Evolutionary conservation across 2,329 filamentous ascomycete species (phyloP), one percentile per base, ranked within the genome.

Genomic region (Biscogniauxia marginata): DNA sequence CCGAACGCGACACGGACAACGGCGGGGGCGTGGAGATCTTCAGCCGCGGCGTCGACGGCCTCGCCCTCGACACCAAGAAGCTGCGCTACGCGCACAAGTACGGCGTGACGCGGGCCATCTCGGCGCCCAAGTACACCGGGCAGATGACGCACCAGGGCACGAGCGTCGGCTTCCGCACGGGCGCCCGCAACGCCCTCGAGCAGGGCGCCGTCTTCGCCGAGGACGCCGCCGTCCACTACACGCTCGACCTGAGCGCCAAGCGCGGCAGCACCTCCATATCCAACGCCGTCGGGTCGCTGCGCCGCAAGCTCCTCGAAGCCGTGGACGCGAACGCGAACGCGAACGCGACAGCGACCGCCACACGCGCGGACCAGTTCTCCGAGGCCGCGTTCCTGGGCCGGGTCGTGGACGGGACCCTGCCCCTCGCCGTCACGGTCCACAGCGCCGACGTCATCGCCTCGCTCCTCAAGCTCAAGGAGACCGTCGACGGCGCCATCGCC

Each of bases 381-480:
- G 81, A 84, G 64, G 70, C 71, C 0, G 73, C 75, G 3, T 85
- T 78, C 63, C 75, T 85, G 19, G 76, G 73, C 58, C 76, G 77
- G 62, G 85, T 87, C 0, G 73, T 87, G 2, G 66, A 73, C 2
- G 85, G 83, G 20, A 71, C 79, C 2, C 65, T 81, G 1, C 77
- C 84, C 0, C 75, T 89, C 1, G 83, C 80, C 3, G 66, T 89
- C 9, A 84, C 79, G 0, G 81, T 81, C 9, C 82, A 88, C 65
- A 85, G 81, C 57, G 86, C 85, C 6, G 86, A 89, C 63, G 77
- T 78, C 19, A 88, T 88, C 57, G 81, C 84, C 2, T 72, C 83
- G 0, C 69, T 84, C 1, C 74, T 89, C n/a, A 74, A 75, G 21
- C 72, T 88, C 59, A 89, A 89, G 71, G 64, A 70, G 3, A 75